phyloP scores from a whole-genome alignment of 176 grass and related monocot species.

The Urochloa ruziziensis region DNA sequence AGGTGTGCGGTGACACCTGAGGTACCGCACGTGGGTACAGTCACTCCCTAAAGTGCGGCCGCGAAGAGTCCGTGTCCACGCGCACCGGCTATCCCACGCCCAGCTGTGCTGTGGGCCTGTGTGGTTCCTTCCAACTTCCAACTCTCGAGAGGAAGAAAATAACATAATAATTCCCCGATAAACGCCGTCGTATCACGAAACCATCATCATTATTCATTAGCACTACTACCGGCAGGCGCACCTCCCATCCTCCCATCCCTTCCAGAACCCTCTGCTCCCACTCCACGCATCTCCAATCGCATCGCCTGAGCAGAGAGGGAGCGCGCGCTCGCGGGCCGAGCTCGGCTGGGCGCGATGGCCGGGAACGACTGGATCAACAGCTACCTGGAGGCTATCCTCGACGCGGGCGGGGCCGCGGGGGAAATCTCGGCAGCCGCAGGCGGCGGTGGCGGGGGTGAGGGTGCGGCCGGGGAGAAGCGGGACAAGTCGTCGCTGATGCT shows the following conservation, averaged over 20 bases:
- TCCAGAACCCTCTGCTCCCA: not conserved
- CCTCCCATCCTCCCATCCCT: not conserved
- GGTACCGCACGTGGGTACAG: no score
- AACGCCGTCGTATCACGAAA: not conserved
- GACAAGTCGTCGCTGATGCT: constrained; percentile 57
- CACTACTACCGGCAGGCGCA: not conserved
- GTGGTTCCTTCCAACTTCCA: not conserved
- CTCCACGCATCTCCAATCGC: not conserved
- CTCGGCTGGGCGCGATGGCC: constrained; percentile 29
- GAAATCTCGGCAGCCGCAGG: constrained; percentile 28
- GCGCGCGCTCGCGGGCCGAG: not conserved
- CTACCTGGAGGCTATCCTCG: constrained; percentile 65
- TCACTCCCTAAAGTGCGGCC: no score
- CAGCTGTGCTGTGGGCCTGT: no score
- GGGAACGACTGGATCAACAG: constrained; percentile 93
- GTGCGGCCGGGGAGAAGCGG: constrained; percentile 34
- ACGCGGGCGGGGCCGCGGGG: constrained; percentile 33
- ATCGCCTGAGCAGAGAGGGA: not conserved
- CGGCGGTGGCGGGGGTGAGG: not conserved
- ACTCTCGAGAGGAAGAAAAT: not conserved
- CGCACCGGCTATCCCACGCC: no score
- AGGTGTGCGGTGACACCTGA: no score
- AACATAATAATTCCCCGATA: not conserved
- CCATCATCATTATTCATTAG: not conserved
- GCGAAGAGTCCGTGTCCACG: no score